Conservation (phyloP, 73 alveolate genomes). For the Paramecium primaurelia region DNA sequence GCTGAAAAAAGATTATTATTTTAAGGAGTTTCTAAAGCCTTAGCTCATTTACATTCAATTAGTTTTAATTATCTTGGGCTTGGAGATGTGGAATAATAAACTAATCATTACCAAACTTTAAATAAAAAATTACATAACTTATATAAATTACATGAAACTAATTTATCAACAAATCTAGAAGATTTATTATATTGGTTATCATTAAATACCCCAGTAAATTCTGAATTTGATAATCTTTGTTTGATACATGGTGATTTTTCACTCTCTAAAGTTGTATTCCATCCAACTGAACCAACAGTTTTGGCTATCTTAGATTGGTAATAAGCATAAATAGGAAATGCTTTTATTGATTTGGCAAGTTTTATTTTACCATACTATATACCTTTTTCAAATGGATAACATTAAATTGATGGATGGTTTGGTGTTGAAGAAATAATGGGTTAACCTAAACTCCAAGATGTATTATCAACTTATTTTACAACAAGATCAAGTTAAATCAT, state of each 20-base stretch:
- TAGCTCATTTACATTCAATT: neutral
- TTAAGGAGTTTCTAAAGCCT: neutral
- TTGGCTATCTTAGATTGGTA: slow-evolving; percentile 61
- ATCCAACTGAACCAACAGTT: slow-evolving; percentile 13
- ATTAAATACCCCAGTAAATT: neutral
- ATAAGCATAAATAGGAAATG: slow-evolving; percentile 43
- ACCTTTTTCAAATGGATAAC: neutral
- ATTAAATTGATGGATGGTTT: neutral
- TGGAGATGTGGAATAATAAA: neutral
- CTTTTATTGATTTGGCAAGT: slow-evolving; percentile 39
- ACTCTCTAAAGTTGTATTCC: slow-evolving; percentile 53
- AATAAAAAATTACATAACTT: neutral
- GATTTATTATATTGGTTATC: slow-evolving; percentile 40
- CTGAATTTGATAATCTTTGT: neutral
- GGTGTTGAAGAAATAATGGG: neutral
- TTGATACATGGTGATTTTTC: slow-evolving; percentile 52
- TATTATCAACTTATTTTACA: neutral
- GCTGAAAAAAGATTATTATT: neutral
- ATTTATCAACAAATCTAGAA: neutral
- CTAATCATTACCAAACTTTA: neutral
- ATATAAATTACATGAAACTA: slow-evolving; percentile 35
- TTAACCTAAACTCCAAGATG: neutral
- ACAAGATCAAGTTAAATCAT: neutral
- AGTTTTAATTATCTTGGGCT: neutral
- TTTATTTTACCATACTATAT: neutral